A percentile compares a stretch with the other conserved stretches of the same genome.
Evolutionary conservation across 2,329 filamentous ascomycete species (phyloP).

Genomic region (Colletotrichum liriopes): DNA sequence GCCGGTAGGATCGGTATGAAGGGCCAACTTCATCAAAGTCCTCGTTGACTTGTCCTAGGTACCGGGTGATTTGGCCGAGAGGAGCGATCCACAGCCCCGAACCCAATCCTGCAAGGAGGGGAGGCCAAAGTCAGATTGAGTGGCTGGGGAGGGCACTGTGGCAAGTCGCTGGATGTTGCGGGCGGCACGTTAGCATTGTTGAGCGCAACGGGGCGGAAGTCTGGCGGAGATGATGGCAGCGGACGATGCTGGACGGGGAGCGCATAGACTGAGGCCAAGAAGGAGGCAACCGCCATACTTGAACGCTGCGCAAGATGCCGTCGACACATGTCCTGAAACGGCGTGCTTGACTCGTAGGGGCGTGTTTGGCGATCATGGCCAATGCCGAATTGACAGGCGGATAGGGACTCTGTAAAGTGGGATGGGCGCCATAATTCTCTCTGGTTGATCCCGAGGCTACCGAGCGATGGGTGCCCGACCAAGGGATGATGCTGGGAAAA

Average conservation of each 20-base stretch:
- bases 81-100: slow-evolving; percentile 13
- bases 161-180: neutral
- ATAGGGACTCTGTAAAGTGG: slow-evolving; percentile 15
- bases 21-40: neutral
- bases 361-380: slow-evolving; percentile 1
- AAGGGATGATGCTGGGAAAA: slow-evolving; percentile 34
- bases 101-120: slow-evolving; percentile 1
- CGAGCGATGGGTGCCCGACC: slow-evolving; percentile 9
- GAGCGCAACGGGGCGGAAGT: slow-evolving; percentile 6
- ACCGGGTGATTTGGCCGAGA: neutral
- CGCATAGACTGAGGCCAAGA: neutral
- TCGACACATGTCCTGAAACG: slow-evolving; percentile 31
- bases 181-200: neutral
- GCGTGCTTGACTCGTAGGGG: slow-evolving; percentile 32
- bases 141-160: neutral
- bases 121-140: slow-evolving; percentile 6
- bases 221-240: slow-evolving; percentile 5
- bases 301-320: neutral
- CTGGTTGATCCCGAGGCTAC: slow-evolving; percentile 34
- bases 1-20: neutral
- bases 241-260: neutral
- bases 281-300: neutral
- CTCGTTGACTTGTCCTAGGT: neutral
- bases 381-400: slow-evolving; percentile 17
- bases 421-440: slow-evolving; percentile 22